Evolutionary conservation across 345 rosid species (phyloP), one percentile per base, ranked within the genome.

Genomic region (Ceriops decandra): DNA sequence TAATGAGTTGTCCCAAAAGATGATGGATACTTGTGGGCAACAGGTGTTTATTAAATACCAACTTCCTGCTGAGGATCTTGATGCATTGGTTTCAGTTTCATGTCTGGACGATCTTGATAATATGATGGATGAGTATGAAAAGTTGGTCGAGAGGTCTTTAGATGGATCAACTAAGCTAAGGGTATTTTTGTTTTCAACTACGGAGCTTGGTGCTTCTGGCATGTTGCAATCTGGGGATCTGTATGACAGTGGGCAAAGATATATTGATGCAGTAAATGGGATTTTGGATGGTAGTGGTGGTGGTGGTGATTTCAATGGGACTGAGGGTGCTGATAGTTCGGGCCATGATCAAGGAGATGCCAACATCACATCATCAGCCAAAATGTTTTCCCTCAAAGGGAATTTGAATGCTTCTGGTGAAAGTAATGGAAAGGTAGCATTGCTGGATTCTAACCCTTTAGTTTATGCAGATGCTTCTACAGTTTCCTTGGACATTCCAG

Each of bases 81-180:
- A 90, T 78, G 86, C 96, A 15, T 77, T 90, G 76, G 89, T 90
- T 28, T 90, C 96, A 1, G 84, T 90, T 74, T 83, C 89, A 11
- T 86, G 87, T 66, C 76, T 83, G 6, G 96, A 87, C 65, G 92
- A 90, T 81, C 88, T 90, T 52, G 89, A 85, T 70, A 84, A 87
- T 72, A 85, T 90, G 96, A 83, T 90, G 92, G 96, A 87, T 33
- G 92, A 90, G 80, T 90, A 84, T 82, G 86, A 85, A 72, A 87
- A 87, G 76, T 77, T 87, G 78, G 70, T 76, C 60, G 81, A 84
- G 66, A 87, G 86, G 76, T 83, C 87, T 75, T 71, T 78, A 15
- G 88, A 87, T 82, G 86, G 88, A 7, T 87, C 91, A 60, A 85
- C 84, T 70, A 89, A 89, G 76, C 68, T 89, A 53, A 82, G 95